Conservation (phyloP, 768 basidiomycete species). For the Solioccasus polychromus region DNA sequence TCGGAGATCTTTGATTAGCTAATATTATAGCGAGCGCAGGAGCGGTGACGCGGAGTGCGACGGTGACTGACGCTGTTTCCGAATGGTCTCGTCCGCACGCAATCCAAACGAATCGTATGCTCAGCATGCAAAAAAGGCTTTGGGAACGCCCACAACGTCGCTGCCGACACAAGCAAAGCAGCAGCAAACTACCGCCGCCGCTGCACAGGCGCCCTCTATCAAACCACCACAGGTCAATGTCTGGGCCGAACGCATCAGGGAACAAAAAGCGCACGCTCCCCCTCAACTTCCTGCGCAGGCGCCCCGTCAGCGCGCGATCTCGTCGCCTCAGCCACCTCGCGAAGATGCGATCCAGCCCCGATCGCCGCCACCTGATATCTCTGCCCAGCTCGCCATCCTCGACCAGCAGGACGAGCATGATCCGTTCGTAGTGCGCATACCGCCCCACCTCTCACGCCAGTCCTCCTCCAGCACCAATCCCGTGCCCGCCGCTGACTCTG, state of each 20-base stretch:
- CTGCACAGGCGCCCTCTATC: slow-evolving; percentile 4
- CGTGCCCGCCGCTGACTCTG: slow-evolving; percentile 17
- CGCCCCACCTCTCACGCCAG: slow-evolving; percentile 31
- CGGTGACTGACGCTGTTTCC: slow-evolving; percentile 20
- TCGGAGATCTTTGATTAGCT: slow-evolving; percentile 18
- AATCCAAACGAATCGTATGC: slow-evolving; percentile 55
- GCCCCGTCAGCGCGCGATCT: slow-evolving; percentile 9
- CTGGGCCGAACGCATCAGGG: slow-evolving; percentile 42
- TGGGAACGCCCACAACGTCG: slow-evolving; percentile 7
- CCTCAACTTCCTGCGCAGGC: slow-evolving; percentile 17
- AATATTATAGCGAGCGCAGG: slow-evolving; percentile 3
- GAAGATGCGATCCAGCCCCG: slow-evolving; percentile 17
- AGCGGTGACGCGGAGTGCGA: slow-evolving; percentile 23
- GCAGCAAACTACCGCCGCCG: slow-evolving; percentile 1
- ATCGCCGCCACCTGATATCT: slow-evolving; percentile 18
- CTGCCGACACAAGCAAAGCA: not conserved
- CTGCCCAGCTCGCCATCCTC: slow-evolving; percentile 20
- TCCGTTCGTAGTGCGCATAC: slow-evolving; percentile 44
- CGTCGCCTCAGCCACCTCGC: slow-evolving; percentile 10
- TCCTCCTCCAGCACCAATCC: slow-evolving; percentile 25
- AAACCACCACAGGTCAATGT: slow-evolving; percentile 35
- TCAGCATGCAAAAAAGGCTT: slow-evolving; percentile 51
- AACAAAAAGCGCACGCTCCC: slow-evolving; percentile 33
- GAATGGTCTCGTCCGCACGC: slow-evolving; percentile 35
- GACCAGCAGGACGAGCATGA: slow-evolving; percentile 34